phyloP scores from a whole-genome alignment of 2,329 filamentous ascomycete genomes.

The Tolypocladium nubicola region DNA sequence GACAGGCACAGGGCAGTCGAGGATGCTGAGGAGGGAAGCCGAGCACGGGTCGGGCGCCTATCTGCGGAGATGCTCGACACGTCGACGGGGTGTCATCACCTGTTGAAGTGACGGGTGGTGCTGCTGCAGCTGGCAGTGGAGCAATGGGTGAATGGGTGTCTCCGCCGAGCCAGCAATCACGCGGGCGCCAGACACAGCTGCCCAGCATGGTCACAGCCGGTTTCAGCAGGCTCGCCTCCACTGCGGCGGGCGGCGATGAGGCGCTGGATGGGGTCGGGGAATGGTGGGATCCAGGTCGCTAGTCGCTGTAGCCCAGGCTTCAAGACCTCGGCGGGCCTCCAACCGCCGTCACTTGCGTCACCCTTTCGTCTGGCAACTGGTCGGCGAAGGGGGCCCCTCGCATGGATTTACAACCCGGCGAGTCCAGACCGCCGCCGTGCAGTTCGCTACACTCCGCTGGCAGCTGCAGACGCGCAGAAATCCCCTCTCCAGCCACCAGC shows the following conservation, averaged over 20 bases:
- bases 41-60: slow-evolving; percentile 1
- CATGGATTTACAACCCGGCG: not conserved
- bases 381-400: not conserved
- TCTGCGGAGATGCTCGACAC: slow-evolving; percentile 1
- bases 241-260: not conserved
- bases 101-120: not conserved
- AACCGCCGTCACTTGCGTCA: not conserved
- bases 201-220: not conserved
- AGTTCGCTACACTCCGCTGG: not conserved
- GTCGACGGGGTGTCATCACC: not conserved
- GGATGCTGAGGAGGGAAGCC: not conserved
- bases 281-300: not conserved
- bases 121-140: not conserved
- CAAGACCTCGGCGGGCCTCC: not conserved
- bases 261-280: not conserved
- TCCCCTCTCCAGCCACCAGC: not conserved
- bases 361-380: not conserved
- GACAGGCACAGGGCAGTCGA: not conserved
- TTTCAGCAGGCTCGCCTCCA: not conserved
- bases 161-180: not conserved
- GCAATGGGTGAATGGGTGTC: not conserved
- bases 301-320: not conserved
- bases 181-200: not conserved
- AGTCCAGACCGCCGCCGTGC: not conserved
- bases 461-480: not conserved